A percentile compares a stretch with the other conserved stretches of the same genome.
Evolutionary conservation across 1,284 basidiomycete species (phyloP).

Genomic region (Fistulinella staudtii): DNA sequence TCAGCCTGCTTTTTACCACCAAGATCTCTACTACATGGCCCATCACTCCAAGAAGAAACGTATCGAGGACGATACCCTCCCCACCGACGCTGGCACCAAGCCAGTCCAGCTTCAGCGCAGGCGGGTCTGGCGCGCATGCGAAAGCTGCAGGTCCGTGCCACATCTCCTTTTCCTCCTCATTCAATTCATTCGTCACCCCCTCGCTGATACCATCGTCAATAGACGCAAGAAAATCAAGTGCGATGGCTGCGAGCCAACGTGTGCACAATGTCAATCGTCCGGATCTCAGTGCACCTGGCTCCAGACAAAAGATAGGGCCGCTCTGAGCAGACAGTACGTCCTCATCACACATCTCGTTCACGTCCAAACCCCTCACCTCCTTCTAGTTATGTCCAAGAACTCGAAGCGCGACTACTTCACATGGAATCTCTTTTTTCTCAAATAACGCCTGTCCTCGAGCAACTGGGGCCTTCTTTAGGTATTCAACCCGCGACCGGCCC

Average conservation of each 20-base stretch:
- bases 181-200: constrained; percentile 13
- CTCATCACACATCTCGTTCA: constrained; percentile 6
- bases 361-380: constrained; percentile 19
- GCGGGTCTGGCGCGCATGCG: constrained; percentile 79
- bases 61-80: constrained; percentile 51
- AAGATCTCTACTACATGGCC: constrained; percentile 47
- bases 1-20: constrained; percentile 43
- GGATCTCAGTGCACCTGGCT: constrained; percentile 78
- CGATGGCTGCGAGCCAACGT: constrained; percentile 80
- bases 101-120: constrained; percentile 72
- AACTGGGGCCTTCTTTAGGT: constrained; percentile 53
- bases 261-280: constrained; percentile 70
- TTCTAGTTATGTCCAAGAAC: constrained; percentile 78
- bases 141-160: constrained; percentile 70
- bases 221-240: constrained; percentile 89
- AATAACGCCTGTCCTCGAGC: constrained; percentile 70
- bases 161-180: constrained; percentile 6
- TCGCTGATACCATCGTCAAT: constrained; percentile 20
- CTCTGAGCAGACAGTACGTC: constrained; percentile 78
- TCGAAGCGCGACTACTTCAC: constrained; percentile 76
- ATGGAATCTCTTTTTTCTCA: constrained; percentile 80
- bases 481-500: constrained; percentile 32
- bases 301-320: constrained; percentile 82
- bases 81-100: constrained; percentile 56
- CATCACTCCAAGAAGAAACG: constrained; percentile 69